Evolutionary conservation across 225 moss, liverwort and hornwort species (phyloP).

Genomic region (Rhytidiadelphus loreus): DNA sequence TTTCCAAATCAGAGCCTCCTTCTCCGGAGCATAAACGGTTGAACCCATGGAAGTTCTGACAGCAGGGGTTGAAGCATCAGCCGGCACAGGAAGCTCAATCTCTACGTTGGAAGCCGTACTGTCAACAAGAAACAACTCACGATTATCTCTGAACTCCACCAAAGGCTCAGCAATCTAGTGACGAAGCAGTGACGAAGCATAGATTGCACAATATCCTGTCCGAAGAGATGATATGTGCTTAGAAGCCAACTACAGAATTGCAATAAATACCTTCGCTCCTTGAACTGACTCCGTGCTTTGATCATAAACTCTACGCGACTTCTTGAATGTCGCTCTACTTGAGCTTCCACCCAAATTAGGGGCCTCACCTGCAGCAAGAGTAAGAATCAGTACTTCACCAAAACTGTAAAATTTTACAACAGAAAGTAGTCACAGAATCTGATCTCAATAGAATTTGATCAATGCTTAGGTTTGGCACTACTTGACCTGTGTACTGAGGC

Average conservation of each 20-base stretch:
- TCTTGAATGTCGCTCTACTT: slow-evolving; percentile 97
- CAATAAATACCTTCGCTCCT: slow-evolving; percentile 78
- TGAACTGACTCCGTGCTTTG: slow-evolving; percentile 97
- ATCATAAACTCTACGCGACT: slow-evolving; percentile 98
- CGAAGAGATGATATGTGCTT: not conserved
- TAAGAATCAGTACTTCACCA: not conserved
- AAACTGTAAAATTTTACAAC: not conserved
- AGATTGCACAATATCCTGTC: not conserved
- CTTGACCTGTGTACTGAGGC: slow-evolving; percentile 90
- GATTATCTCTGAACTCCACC: not conserved
- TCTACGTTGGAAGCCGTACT: slow-evolving; percentile 99
- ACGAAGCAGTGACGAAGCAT: not conserved
- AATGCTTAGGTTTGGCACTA: not conserved
- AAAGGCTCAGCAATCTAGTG: not conserved
- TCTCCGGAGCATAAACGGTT: slow-evolving; percentile 94
- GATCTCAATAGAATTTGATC: not conserved
- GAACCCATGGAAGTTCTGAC: slow-evolving; percentile 90
- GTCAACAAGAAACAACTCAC: not conserved
- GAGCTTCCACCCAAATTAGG: slow-evolving; percentile 97
- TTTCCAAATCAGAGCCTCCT: slow-evolving; percentile 94
- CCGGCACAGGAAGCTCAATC: slow-evolving; percentile 92
- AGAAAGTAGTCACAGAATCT: not conserved
- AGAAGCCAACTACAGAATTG: not conserved
- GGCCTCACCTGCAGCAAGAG: slow-evolving; percentile 64
- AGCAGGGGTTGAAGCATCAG: slow-evolving; percentile 95